Conservation (phyloP, 352 stramenopile genomes). For the Phytophthora citricola region DNA sequence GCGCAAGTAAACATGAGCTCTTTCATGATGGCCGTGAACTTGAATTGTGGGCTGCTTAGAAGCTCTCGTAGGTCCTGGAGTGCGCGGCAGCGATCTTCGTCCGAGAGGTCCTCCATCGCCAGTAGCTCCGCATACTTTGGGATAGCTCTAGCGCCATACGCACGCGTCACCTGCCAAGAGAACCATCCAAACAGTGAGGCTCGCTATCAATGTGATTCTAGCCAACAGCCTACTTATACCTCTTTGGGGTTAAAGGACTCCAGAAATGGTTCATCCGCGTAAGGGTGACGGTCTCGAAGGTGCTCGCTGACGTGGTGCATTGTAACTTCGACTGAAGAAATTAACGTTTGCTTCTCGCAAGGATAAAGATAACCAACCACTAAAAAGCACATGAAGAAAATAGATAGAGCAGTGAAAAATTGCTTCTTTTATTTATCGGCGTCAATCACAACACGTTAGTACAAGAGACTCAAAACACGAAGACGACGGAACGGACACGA, state of each 20-base stretch:
- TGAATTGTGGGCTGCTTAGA: slow-evolving; percentile 66
- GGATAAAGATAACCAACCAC: background rate
- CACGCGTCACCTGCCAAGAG: slow-evolving; percentile 48
- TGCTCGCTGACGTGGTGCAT: slow-evolving; percentile 81
- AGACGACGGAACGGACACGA: slow-evolving; percentile 17
- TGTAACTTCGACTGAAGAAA: background rate
- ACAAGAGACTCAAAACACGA: background rate
- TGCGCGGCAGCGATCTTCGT: slow-evolving; percentile 59
- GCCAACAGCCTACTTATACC: slow-evolving; percentile 13
- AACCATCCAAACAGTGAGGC: background rate
- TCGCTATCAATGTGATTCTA: no score
- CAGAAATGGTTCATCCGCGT: slow-evolving; percentile 58
- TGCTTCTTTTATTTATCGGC: no score
- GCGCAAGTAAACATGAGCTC: slow-evolving; percentile 65
- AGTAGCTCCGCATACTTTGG: slow-evolving; percentile 71
- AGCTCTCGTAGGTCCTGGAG: slow-evolving; percentile 59
- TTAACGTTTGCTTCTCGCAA: background rate
- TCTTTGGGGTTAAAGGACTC: slow-evolving; percentile 67
- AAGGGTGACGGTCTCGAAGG: slow-evolving; percentile 65
- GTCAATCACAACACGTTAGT: slow-evolving; percentile 19
- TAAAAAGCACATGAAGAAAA: slow-evolving; percentile 13
- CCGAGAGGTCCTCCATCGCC: slow-evolving; percentile 54
- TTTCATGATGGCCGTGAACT: slow-evolving; percentile 53
- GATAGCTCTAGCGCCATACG: slow-evolving; percentile 59
- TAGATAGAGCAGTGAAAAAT: slow-evolving; percentile 1